Conservation (phyloP, 495 filamentous ascomycete species). For the Aspergillus haitiensis region DNA sequence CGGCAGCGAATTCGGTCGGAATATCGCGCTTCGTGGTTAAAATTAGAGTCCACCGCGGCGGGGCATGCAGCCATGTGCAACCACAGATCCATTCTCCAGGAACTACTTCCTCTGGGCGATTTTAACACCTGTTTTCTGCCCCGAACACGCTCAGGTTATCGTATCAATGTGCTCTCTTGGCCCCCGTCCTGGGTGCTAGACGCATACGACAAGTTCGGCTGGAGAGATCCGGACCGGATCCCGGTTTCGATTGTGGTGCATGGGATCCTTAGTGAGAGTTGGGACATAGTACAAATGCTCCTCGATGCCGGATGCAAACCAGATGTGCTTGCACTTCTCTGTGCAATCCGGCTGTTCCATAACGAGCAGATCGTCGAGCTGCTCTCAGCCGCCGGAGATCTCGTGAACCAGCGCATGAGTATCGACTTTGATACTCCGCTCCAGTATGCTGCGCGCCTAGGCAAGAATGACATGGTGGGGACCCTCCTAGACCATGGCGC, state of each 20-base stretch:
- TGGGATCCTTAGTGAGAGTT: background rate
- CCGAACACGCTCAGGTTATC: background rate
- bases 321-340: background rate
- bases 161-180: background rate
- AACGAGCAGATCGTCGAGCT: background rate
- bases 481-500: background rate
- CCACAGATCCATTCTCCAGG: background rate
- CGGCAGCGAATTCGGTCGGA: background rate
- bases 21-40: background rate
- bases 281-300: background rate
- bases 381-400: background rate
- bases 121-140: background rate
- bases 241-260: background rate
- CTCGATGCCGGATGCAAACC: background rate
- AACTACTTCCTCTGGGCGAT: background rate
- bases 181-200: background rate
- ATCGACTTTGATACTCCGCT: background rate
- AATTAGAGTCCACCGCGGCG: background rate
- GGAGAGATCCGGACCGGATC: background rate
- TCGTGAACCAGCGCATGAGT: background rate
- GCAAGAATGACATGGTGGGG: background rate
- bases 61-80: background rate
- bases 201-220: background rate
- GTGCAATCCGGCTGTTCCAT: background rate
- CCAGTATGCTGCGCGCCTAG: background rate